Conservation (phyloP, 768 basidiomycete species). For the Leucocoprinus leucothites region DNA sequence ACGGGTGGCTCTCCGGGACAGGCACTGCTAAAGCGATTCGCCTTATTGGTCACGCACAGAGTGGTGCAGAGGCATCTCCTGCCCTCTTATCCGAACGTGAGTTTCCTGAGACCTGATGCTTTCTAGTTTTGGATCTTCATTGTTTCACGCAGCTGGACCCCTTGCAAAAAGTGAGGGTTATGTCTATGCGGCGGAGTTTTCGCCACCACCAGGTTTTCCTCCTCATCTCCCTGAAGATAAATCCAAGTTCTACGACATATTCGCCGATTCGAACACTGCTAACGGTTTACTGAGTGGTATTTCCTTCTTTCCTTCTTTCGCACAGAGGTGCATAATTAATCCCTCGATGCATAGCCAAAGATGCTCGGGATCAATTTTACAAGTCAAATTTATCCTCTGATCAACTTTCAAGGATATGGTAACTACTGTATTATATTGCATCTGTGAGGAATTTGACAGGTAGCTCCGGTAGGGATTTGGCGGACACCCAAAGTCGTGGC, state of each 20-base stretch:
- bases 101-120: slow-evolving; percentile 26
- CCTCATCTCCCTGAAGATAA: slow-evolving; percentile 76
- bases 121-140: slow-evolving; percentile 16
- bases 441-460: slow-evolving; percentile 8
- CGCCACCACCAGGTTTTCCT: slow-evolving; percentile 62
- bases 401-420: slow-evolving; percentile 93
- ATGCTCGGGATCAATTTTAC: slow-evolving; percentile 86
- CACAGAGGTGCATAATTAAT: background rate
- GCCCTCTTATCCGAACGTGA: slow-evolving; percentile 71
- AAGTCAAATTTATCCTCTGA: slow-evolving; percentile 88
- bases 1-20: slow-evolving; percentile 86
- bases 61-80: slow-evolving; percentile 64
- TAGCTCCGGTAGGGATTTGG: slow-evolving; percentile 68
- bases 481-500: slow-evolving; percentile 94
- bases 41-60: slow-evolving; percentile 91
- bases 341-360: slow-evolving; percentile 59
- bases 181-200: slow-evolving; percentile 52
- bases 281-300: slow-evolving; percentile 81
- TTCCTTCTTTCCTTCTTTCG: background rate
- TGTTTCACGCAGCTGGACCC: slow-evolving; percentile 77
- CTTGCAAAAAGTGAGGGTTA: slow-evolving; percentile 78
- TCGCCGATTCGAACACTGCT: slow-evolving; percentile 64
- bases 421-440: slow-evolving; percentile 22
- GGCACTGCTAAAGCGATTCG: slow-evolving; percentile 87
- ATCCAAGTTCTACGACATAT: slow-evolving; percentile 79